Conservation (phyloP, 352 stramenopile species). For the Phytopythium helicoides region DNA sequence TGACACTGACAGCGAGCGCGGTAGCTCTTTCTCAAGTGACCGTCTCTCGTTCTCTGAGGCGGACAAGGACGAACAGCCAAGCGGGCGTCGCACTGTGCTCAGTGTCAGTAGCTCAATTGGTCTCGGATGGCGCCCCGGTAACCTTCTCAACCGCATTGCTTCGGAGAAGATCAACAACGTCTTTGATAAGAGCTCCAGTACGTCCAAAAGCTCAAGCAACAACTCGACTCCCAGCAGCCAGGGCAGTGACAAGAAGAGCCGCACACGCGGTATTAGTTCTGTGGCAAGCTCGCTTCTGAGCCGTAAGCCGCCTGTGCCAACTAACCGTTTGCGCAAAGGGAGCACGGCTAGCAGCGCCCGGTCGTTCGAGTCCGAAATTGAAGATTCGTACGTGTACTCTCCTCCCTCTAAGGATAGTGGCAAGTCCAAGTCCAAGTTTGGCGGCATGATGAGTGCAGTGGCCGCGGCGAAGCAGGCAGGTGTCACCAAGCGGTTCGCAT, state of each 20-base stretch:
- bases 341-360: conserved; percentile 22
- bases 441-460: conserved; percentile 32
- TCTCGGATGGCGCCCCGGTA: conserved; percentile 35
- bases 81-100: neutral
- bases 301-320: conserved; percentile 22
- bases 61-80: conserved; percentile 15
- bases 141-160: conserved; percentile 35
- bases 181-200: conserved; percentile 31
- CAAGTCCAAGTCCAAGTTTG: conserved; percentile 47
- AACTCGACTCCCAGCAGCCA: conserved; percentile 26
- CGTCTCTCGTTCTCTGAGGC: conserved; percentile 16
- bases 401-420: conserved; percentile 23
- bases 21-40: conserved; percentile 31
- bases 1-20: conserved; percentile 48
- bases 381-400: conserved; percentile 32
- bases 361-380: conserved; percentile 30
- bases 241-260: conserved; percentile 22
- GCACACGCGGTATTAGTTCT: conserved; percentile 21
- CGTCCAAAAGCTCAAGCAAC: conserved; percentile 32
- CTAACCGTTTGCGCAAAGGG: conserved; percentile 1
- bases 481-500: conserved; percentile 48
- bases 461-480: conserved; percentile 29
- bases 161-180: conserved; percentile 15
- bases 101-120: conserved; percentile 14
- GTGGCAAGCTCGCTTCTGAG: conserved; percentile 24